Base-by-base conservation (phyloP, 345 rosid species). In the Melaleuca alternifolia region DNA sequence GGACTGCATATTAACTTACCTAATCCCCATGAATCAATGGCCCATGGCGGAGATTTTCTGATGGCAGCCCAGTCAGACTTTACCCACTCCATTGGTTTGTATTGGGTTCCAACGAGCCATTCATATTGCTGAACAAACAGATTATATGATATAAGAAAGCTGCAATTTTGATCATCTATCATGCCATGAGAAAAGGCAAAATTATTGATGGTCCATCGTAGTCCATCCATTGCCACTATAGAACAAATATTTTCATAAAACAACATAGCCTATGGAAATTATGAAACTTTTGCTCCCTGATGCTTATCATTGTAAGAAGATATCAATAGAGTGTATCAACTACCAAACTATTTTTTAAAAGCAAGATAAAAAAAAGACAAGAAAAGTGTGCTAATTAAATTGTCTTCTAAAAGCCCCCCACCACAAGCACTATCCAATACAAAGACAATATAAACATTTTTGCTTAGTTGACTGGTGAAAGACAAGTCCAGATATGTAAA, bases 21-120 rank as follows among this genome's bases (percentile, higher is more conserved):
- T 91, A 97, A 93, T 48, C 99, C 99, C 99, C 99, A 97, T 75
- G 99, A 96, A 92, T 97, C 99, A 91, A 96, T 95, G 85, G 97
- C 92, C 99, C 99, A 97, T 56, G 99, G 94, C 14, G 99, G 98
- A 90, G 98, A 96, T 89, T 96, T 95, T 90, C 99, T 93, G 86
- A 97, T 92, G 85, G 95, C 89, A 87, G 88, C 89, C 99, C 99
- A 97, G 85, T 97, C 99, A 90, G 98, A 94, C 90, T 97, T 97
- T 59, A 84, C 93, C 91, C 95, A 87, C 93, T 97, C 99, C 96
- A 94, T 90, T 71, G 99, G 94, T 88, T 97, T 96, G 92, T 97
- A 95, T 87, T 97, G 99, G 81, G 95, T n/a, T 88, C 95, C 99
- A 93, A 97, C 91, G 46, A 96, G 93, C 99, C 99, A 96, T 87